Evolutionary conservation across 2,329 filamentous ascomycete genomes (phyloP), one percentile per base, ranked within the genome.

Genomic region (Lachnellula willkommii): DNA sequence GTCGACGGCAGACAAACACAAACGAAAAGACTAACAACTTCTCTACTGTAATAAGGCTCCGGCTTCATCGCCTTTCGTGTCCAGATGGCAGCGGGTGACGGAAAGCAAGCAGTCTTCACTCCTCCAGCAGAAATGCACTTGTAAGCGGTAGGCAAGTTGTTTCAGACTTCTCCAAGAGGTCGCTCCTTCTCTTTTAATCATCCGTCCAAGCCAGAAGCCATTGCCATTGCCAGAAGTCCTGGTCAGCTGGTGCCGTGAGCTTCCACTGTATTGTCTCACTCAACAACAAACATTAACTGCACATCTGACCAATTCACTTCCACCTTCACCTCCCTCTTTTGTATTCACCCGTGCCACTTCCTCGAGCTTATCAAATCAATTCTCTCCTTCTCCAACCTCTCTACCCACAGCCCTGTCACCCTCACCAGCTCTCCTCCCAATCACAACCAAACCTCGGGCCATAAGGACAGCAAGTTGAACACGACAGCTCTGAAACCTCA

Each of bases 221-320:
- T 20, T 20, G 20, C 20, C 20, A 20, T 20, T 20, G 28, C 35
- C 28, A 40, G 48, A 39, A 37, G 42, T 45, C 11, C 14, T 24
- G 48, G 35, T 42, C 48, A 50, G 48, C 48, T 50, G 48, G 48
- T 48, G 39, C 7, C 14, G 47, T 49, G n/a, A 15, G 22, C 35
- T 15, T 49, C 32, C 22, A 50, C 4, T 24, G 22, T 24, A 24
- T 17, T 50, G 48, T 50, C 37, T 50, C 36, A 50, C 48, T 50
- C 36, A n/a, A 28, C 5, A 24, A 12, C 15, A n/a, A 14, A 20
- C 17, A 32, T 28, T 36, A 50, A 22, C 17, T 22, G 20, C 36
- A 26, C 35, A 20, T 39, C 35, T 50, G 48, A 50, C 39, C 20
- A 26, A 17, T 36, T 32, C 28, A 32, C 48, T 39, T 39, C 12